These are phyloP conservation scores for Talaromyces trachyspermus DNA, from an alignment of 495 filamentous ascomycete genomes.

Conservation along the genomic window DNA sequence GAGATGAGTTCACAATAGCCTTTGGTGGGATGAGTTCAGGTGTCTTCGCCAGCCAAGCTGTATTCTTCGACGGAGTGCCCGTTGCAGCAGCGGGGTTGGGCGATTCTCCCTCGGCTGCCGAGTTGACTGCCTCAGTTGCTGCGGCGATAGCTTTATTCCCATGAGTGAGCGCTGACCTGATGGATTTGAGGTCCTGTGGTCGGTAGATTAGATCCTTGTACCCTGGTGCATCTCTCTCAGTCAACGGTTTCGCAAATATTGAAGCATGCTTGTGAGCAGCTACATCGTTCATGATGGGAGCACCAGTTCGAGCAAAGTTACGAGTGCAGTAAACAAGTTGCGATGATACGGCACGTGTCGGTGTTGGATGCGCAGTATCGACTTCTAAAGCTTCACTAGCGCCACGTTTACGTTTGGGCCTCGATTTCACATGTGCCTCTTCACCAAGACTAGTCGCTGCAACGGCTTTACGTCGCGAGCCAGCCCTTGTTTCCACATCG, in stretches of 20 bases:
- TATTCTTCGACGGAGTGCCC: constrained; percentile 30
- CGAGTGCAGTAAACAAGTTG: constrained; percentile 62
- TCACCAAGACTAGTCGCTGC: constrained; percentile 16
- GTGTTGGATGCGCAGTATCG: constrained; percentile 23
- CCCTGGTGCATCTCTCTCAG: constrained; percentile 76
- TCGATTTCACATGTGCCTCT: constrained; percentile 21
- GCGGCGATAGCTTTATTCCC: constrained; percentile 68
- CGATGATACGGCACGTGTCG: constrained; percentile 32
- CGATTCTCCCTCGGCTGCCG: constrained; percentile 40
- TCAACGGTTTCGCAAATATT: constrained; percentile 76
- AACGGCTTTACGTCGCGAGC: constrained; percentile 41
- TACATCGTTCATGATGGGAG: constrained; percentile 79
- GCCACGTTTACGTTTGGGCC: constrained; percentile 35
- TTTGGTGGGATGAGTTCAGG: constrained; percentile 76
- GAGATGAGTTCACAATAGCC: constrained; percentile 87
- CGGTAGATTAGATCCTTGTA: constrained; percentile 81
- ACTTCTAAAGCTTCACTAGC: constrained; percentile 28
- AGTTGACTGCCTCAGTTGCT: constrained; percentile 45
- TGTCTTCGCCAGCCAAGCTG: constrained; percentile 52
- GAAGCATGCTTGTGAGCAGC: constrained; percentile 78
- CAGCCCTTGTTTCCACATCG: constrained; percentile 39
- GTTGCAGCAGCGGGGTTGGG: constrained; percentile 20
- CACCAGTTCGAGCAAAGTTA: constrained; percentile 68
- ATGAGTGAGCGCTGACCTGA: constrained; percentile 67
- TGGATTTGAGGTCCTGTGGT: constrained; percentile 83